phyloP scores from a whole-genome alignment of 768 basidiomycete genomes.

The Hygrophorus russula region DNA sequence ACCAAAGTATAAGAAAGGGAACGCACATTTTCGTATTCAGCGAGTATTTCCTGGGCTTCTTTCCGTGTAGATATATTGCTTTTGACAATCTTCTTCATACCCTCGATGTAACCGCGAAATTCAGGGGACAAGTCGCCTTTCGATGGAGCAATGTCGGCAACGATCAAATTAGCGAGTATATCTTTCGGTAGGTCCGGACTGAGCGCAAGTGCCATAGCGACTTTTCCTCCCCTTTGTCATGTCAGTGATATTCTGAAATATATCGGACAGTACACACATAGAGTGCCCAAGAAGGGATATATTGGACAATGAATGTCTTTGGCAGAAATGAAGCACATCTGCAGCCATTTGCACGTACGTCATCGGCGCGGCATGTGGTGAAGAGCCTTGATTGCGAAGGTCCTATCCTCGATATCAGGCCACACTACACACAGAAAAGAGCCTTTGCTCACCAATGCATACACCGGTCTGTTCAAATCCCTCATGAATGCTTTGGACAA shows the following conservation, averaged over 20 bases:
- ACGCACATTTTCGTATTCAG: conserved; percentile 51
- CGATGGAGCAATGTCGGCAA: conserved; percentile 77
- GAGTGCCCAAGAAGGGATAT: conserved; percentile 83
- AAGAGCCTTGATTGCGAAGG: conserved; percentile 81
- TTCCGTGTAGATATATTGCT: conserved; percentile 46
- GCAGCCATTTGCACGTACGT: conserved; percentile 70
- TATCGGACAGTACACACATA: conserved; percentile 43
- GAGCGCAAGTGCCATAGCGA: conserved; percentile 62
- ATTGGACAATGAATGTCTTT: conserved; percentile 37
- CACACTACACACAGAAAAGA: neutral
- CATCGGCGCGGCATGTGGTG: conserved; percentile 65
- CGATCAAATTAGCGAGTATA: conserved; percentile 46
- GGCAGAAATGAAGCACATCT: conserved; percentile 64
- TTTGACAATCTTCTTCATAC: conserved; percentile 64
- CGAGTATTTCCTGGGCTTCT: conserved; percentile 58
- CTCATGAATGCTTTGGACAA: conserved; percentile 66
- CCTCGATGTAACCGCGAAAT: conserved; percentile 53
- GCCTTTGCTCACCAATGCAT: conserved; percentile 43
- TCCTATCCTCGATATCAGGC: conserved; percentile 34
- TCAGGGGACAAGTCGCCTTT: conserved; percentile 46
- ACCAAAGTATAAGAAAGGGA: neutral
- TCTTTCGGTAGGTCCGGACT: conserved; percentile 25
- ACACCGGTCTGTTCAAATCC: conserved; percentile 56
- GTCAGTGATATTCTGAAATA: neutral
- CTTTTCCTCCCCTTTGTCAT: conserved; percentile 69